Evolutionary conservation across 371 early-diverging fungal species (phyloP).

Genomic region (Nosema muscidifuracis): DNA sequence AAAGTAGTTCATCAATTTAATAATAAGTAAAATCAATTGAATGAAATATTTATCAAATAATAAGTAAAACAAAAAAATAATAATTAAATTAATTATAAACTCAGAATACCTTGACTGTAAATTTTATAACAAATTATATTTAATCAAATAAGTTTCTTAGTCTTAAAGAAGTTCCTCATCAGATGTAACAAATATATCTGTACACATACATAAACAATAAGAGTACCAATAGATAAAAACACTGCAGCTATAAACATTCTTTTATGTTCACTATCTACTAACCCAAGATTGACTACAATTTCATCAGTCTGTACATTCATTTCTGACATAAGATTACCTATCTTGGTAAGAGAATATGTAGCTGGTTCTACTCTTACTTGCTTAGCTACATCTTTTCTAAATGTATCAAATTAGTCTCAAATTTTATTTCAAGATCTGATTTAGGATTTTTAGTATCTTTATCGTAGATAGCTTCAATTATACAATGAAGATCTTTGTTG

Average conservation of each 20-base stretch:
- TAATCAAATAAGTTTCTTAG: constrained; percentile 62
- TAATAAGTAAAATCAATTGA: too few species aligned
- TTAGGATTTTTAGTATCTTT: not conserved
- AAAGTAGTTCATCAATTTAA: too few species aligned
- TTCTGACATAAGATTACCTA: constrained; percentile 59
- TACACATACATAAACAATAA: constrained; percentile 54
- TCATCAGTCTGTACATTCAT: constrained; percentile 41
- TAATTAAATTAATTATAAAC: too few species aligned
- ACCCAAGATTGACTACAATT: constrained; percentile 29
- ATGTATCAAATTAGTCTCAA: constrained; percentile 61
- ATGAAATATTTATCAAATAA: too few species aligned
- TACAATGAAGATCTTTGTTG: constrained; percentile 46
- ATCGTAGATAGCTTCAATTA: constrained; percentile 23
- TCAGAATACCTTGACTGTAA: too few species aligned
- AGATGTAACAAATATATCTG: constrained; percentile 53
- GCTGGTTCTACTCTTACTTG: constrained; percentile 60
- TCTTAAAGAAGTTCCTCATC: constrained; percentile 61
- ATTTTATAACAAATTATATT: too few species aligned
- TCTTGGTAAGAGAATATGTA: constrained; percentile 45
- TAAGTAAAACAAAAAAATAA: too few species aligned
- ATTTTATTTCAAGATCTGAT: constrained; percentile 36
- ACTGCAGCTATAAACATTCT: constrained; percentile 55
- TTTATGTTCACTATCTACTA: constrained; percentile 49
- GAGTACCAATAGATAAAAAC: constrained; percentile 50
- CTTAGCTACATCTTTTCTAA: constrained; percentile 60